Base-by-base conservation (phyloP, 2,329 filamentous ascomycete species). In the Cytospora piceae region DNA sequence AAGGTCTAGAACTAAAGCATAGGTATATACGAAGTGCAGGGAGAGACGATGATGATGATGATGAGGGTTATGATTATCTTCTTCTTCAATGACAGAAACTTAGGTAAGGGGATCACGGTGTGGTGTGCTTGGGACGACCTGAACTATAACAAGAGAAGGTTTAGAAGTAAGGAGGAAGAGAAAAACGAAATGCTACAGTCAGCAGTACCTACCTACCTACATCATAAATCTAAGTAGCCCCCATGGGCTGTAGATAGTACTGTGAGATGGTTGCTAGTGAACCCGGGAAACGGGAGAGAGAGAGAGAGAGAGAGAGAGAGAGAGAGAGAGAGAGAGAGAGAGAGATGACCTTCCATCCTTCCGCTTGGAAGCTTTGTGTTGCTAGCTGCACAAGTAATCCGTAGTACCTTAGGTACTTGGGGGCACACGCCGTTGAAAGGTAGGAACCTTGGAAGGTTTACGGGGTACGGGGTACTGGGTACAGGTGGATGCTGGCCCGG, bases 251-350 rank as follows among this genome's bases (percentile, higher is more conserved):
- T 29, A 29, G 27, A 29, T 29, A 29, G n/a, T 24, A 42, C n/a
- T 39, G 29, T 15, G 12, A 39, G 27, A 55, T 3, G 22, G 27
- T 22, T 15, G 9, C 27, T 17, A 58, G 53, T n/a, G 37, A 34
- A 22, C 32, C 32, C 32, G 54, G 15, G 32, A 54, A 15, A 32
- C 60, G 52, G 53, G 29, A 29, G 24, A 31, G 61, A 39, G 22
- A 51, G 61, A 39, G 22, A 51, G 61, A 39, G 22, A 51, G 61
- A 39, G 22, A 51, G 61, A 39, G 22, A 51, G 61, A 39, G 22
- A 51, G 29, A 29, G 24, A 31, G 29, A 29, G 24, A 31, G 29
- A 29, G 24, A 31, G 29, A 29, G 24, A 31, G 29, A 29, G 24
- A 31, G 61, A 39, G 22, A 51, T 29, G 46, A 24, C 32, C 60